Evolutionary conservation across 164 flowering plant genomes (phyloP).

Genomic region (Vitis rotundifolia): DNA sequence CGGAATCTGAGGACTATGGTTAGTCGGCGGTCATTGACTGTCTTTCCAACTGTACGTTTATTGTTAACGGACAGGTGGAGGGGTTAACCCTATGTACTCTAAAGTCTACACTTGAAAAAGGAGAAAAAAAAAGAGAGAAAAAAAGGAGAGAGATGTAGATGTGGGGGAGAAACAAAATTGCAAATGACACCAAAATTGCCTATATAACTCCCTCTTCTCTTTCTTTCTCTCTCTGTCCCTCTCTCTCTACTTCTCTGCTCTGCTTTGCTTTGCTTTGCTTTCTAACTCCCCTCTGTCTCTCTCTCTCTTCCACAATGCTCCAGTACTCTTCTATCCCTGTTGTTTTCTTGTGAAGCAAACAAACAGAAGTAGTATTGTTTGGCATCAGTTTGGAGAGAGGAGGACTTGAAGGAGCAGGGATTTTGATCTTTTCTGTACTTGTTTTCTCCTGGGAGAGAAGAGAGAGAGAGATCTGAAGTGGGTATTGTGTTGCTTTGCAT

Average conservation of each 20-base stretch:
- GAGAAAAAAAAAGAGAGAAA: too few species aligned
- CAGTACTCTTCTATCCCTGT: slow-evolving; percentile 20
- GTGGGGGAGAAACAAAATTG: neutral
- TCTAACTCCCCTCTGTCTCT: neutral
- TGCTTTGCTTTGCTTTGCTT: neutral
- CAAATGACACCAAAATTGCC: slow-evolving; percentile 14
- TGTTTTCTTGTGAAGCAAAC: slow-evolving; percentile 10
- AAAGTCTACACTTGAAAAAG: too few species aligned
- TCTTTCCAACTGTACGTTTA: too few species aligned
- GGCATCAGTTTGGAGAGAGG: slow-evolving; percentile 16
- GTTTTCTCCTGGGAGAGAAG: neutral
- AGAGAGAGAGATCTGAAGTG: slow-evolving; percentile 5
- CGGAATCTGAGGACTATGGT: too few species aligned
- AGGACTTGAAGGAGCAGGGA: neutral
- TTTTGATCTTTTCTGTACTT: neutral
- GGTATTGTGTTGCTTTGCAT: neutral
- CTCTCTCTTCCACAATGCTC: slow-evolving; percentile 20
- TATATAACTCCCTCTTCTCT: slow-evolving; percentile 25
- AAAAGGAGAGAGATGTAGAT: too few species aligned
- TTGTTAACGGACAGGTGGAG: too few species aligned
- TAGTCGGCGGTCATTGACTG: too few species aligned
- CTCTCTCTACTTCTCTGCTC: slow-evolving; percentile 7
- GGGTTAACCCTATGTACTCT: too few species aligned
- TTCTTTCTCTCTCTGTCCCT: slow-evolving; percentile 4
- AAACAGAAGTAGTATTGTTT: slow-evolving; percentile 13